Base-by-base conservation (phyloP, 352 stramenopile genomes). In the Pilasporangium apinafurcum region DNA sequence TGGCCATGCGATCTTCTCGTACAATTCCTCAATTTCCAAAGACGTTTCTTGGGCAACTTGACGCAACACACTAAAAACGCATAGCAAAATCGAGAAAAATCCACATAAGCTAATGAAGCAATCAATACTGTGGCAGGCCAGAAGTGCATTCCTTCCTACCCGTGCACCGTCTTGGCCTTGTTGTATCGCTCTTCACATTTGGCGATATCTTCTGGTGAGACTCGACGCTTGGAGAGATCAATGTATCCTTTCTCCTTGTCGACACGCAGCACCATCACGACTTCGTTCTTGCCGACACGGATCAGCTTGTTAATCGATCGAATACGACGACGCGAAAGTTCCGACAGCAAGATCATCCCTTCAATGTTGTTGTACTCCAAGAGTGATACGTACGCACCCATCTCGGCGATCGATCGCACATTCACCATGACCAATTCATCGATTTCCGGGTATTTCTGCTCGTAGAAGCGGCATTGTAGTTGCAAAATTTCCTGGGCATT, bases 201-300 rank as follows among this genome's bases (percentile, higher is more conserved):
- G 36, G 84, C 84, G 33, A 99, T 97, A 65, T 99, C 97, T 65
- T 99, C 97, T 1, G 96, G 95, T 28, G 88, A 96, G n/a, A 99
- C 97, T 47, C 97, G 92, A 39, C 97, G 92, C 72, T 99, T 99
- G 35, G 88, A 98, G 44, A 99, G 68, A 90, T 99, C 97, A 64
- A 99, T 99, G 81, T 99, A 99, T 20, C 97, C 93, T 81, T 99
- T 99, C 56, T 99, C 96, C 68, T 99, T 98, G 74, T 99, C 97
- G 8, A 99, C 97, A 80, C 97, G 92, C 32, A 99, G 73, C 35
- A 99, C 97, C 95, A 99, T 99, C 26, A 98, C 96, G 37, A 99
- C 95, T 75, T 99, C 97, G 64, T 98, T 98, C 55, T 98, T 96
- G 51, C 97, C 96, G n/a, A 99, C 96, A 26, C 97, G 91, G 56